These are phyloP conservation scores for Camillea tinctor DNA, from an alignment of 2,329 filamentous ascomycete genomes.

Conservation along the genomic window DNA sequence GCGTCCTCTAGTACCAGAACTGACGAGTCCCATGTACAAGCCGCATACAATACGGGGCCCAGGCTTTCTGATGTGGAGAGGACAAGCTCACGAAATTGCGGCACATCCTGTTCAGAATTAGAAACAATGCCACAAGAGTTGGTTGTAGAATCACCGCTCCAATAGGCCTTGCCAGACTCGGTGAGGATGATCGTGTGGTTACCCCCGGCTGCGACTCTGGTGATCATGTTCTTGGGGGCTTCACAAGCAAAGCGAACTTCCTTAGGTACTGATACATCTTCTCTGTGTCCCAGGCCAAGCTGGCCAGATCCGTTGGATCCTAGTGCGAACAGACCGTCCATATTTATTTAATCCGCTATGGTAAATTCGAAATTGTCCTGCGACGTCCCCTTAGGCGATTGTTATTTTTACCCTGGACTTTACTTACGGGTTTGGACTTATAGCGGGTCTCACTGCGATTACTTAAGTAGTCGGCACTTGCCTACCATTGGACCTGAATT, in stretches of 20 bases:
- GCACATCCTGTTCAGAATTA: constrained; percentile 22
- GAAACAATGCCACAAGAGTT: constrained; percentile 53
- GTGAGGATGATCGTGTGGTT: constrained; percentile 81
- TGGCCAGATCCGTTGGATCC: constrained; percentile 77
- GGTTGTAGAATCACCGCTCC: constrained; percentile 58
- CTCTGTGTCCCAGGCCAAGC: constrained; percentile 67
- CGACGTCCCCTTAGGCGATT: constrained; percentile 6
- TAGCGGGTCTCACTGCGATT: no score
- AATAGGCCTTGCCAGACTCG: constrained; percentile 58
- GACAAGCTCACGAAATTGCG: constrained; percentile 41
- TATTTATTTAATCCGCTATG: constrained; percentile 19
- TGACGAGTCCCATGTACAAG: constrained; percentile 78
- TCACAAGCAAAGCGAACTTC: constrained; percentile 55
- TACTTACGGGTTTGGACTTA: no score
- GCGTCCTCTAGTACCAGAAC: constrained; percentile 55
- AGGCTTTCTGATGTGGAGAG: constrained; percentile 32
- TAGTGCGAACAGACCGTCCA: constrained; percentile 63
- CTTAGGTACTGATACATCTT: constrained; percentile 68
- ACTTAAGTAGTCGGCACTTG: no score
- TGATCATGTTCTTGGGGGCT: constrained; percentile 35
- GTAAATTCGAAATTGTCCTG: no score
- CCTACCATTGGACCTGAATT: no score
- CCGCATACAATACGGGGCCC: constrained; percentile 44
- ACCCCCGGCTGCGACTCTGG: constrained; percentile 62
- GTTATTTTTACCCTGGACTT: no score